These are phyloP conservation scores for Grifola frondosa DNA, from an alignment of 1,284 basidiomycete species.

Conservation along the genomic window DNA sequence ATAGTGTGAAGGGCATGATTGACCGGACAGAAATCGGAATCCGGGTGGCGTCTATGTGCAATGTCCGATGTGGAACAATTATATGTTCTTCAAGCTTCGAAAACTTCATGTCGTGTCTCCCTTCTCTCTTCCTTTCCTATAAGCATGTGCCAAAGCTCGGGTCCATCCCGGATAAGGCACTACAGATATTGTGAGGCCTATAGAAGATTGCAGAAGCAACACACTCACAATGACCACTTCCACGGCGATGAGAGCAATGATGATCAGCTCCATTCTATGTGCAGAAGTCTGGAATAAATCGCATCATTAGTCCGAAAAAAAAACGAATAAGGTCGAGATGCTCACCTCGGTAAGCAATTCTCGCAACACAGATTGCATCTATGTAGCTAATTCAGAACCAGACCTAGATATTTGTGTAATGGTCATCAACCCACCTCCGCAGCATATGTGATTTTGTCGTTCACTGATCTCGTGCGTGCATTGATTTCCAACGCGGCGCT, in stretches of 20 bases:
- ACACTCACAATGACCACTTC: conserved; percentile 82
- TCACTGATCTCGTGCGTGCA: conserved; percentile 75
- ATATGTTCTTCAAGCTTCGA: no score
- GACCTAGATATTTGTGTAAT: neutral
- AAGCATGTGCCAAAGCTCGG: conserved; percentile 62
- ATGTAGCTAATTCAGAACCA: neutral
- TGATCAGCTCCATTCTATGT: conserved; percentile 89
- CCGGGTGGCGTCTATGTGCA: no score
- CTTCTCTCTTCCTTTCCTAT: conserved; percentile 22
- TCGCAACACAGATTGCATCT: conserved; percentile 72
- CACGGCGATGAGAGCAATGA: conserved; percentile 87
- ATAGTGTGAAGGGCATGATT: no score
- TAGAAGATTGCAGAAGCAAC: neutral
- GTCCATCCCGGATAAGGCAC: conserved; percentile 61
- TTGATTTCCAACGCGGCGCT: conserved; percentile 82
- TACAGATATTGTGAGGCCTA: conserved; percentile 22
- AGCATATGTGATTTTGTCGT: conserved; percentile 92
- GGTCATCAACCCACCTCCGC: conserved; percentile 61
- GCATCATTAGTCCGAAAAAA: neutral
- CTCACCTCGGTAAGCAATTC: conserved; percentile 77
- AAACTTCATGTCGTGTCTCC: no score
- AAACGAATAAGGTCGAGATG: neutral
- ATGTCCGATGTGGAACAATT: no score
- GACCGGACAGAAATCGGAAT: no score
- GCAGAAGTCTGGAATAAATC: conserved; percentile 60